These are phyloP conservation scores for Magnaporthiopsis rhizophila DNA, from an alignment of 2,329 filamentous ascomycete species.

Conservation along the genomic window DNA sequence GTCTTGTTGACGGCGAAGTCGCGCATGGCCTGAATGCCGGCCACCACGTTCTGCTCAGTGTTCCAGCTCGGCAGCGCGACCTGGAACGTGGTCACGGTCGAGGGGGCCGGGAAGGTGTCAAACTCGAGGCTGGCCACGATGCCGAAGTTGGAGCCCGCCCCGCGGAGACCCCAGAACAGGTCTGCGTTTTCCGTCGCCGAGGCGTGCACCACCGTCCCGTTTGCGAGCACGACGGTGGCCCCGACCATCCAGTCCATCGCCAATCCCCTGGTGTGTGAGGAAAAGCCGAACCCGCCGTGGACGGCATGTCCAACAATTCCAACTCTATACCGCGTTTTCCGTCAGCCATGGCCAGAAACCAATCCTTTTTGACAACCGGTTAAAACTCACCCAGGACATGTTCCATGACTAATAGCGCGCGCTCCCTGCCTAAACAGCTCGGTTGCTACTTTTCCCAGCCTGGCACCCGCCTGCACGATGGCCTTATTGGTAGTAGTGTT, in stretches of 20 bases:
- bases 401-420: constrained; percentile 40
- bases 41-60: constrained; percentile 14
- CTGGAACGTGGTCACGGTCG: constrained; percentile 21
- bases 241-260: constrained; percentile 27
- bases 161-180: constrained; percentile 34
- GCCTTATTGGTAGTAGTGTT: constrained; percentile 31
- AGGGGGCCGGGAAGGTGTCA: constrained; percentile 29
- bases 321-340: constrained; percentile 19
- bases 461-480: constrained; percentile 38
- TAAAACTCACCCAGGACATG: constrained; percentile 38
- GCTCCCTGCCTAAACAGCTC: constrained; percentile 29
- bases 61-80: constrained; percentile 17
- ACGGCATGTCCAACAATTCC: constrained; percentile 30
- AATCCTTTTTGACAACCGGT: background rate
- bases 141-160: constrained; percentile 33
- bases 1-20: constrained; percentile 19
- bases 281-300: constrained; percentile 31
- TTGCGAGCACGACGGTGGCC: constrained; percentile 28
- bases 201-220: constrained; percentile 19
- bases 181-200: constrained; percentile 27
- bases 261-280: constrained; percentile 26
- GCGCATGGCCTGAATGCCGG: constrained; percentile 18
- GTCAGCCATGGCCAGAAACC: background rate
- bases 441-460: constrained; percentile 37
- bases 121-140: constrained; percentile 28